phyloP scores from a whole-genome alignment of 2,329 filamentous ascomycete genomes.

The Botrytis fragariae region DNA sequence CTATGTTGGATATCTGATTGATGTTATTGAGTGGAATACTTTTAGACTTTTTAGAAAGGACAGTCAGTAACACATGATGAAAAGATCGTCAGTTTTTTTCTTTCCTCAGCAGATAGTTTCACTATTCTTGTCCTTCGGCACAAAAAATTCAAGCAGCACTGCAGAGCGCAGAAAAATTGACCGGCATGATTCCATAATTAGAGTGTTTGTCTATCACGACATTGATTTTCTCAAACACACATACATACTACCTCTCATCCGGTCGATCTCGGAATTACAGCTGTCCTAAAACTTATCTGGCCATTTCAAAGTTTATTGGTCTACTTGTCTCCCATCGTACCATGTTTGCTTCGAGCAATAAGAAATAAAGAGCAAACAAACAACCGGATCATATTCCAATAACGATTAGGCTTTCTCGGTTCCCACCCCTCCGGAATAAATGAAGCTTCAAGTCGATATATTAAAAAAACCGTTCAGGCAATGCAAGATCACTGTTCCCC shows the following conservation, averaged over 20 bases:
- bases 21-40: neutral
- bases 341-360: neutral
- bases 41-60: neutral
- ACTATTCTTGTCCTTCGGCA: neutral
- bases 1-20: neutral
- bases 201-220: conserved; percentile 4
- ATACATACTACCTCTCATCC: neutral
- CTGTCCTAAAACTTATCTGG: neutral
- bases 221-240: neutral
- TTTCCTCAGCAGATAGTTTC: neutral
- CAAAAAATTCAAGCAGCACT: neutral
- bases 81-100: neutral
- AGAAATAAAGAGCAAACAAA: neutral
- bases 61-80: conserved; percentile 1
- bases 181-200: conserved; percentile 14
- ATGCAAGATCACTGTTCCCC: conserved; percentile 7
- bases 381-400: conserved; percentile 1
- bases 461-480: conserved; percentile 4
- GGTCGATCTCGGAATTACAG: neutral
- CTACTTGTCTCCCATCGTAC: neutral
- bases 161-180: conserved; percentile 1
- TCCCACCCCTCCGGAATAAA: neutral
- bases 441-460: conserved; percentile 4
- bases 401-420: neutral
- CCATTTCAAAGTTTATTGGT: neutral